These are phyloP conservation scores for Colletotrichum phormii DNA, from an alignment of 2,329 filamentous ascomycete genomes.

Conservation along the genomic window DNA sequence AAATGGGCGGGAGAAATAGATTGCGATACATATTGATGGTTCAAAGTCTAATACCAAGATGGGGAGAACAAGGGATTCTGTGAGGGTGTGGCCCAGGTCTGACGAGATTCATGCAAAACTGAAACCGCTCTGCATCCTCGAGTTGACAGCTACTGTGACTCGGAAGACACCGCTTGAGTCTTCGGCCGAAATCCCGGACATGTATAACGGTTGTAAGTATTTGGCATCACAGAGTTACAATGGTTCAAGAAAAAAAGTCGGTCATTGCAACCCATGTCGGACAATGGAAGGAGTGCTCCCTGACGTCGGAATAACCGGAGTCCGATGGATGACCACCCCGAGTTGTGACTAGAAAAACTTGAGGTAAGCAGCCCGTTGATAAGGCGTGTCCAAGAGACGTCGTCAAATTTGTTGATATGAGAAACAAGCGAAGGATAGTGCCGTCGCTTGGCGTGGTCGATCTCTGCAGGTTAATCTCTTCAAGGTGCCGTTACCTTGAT, in stretches of 20 bases:
- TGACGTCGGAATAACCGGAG: background rate
- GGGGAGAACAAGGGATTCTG: background rate
- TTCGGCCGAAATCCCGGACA: background rate
- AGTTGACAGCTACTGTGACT: constrained; percentile 3
- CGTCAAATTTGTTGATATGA: constrained; percentile 22
- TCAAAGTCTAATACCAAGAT: constrained; percentile 7
- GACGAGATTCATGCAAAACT: constrained; percentile 18
- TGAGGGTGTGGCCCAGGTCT: background rate
- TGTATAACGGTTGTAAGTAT: background rate
- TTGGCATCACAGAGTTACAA: background rate
- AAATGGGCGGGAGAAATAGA: background rate
- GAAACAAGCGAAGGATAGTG: constrained; percentile 1
- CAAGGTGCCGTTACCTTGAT: constrained; percentile 18
- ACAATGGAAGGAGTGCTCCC: too few species aligned
- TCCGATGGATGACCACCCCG: background rate
- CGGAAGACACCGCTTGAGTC: background rate
- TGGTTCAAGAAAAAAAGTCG: background rate
- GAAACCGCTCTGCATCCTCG: constrained; percentile 13
- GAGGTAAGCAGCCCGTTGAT: background rate
- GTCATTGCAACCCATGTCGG: background rate
- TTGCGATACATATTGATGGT: background rate
- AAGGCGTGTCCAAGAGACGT: background rate
- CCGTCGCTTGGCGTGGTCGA: constrained; percentile 24
- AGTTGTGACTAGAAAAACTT: background rate
- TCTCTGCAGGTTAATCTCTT: constrained; percentile 28